A percentile compares a stretch with the other conserved stretches of the same genome.
Evolutionary conservation across 106 monocot species (phyloP).

Genomic region (Amphibolis antarctica): DNA sequence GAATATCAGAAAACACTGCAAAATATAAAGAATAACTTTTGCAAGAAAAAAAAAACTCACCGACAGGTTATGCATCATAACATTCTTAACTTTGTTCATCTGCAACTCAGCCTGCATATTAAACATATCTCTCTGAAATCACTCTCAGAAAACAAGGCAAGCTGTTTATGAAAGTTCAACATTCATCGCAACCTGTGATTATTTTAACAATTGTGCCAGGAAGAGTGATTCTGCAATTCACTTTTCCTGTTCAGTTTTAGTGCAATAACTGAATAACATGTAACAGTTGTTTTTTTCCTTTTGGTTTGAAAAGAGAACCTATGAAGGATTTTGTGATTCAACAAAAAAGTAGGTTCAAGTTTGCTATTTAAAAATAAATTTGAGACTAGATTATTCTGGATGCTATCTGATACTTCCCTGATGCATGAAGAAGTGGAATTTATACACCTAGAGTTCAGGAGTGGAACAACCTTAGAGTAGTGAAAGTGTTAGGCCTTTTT

Average conservation of each 20-base stretch:
- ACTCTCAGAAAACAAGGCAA: neutral
- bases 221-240: neutral
- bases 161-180: neutral
- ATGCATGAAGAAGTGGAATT: too few species aligned
- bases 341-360: too few species aligned
- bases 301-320: too few species aligned
- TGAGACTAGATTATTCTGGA: too few species aligned
- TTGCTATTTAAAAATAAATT: too few species aligned
- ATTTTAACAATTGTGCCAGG: neutral
- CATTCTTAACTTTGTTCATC: slow-evolving; percentile 92
- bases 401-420: too few species aligned
- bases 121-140: slow-evolving; percentile 2
- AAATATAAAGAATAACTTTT: neutral
- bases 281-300: too few species aligned
- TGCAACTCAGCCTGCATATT: slow-evolving; percentile 68
- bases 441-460: neutral
- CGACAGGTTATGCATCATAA: slow-evolving; percentile 89
- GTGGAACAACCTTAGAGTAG: neutral
- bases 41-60: slow-evolving; percentile 18
- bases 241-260: too few species aligned
- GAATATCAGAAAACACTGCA: neutral
- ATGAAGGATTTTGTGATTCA: too few species aligned
- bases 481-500: neutral
- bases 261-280: too few species aligned
- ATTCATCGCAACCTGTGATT: neutral